These are phyloP conservation scores for Neurospora sp. DNA, from an alignment of 495 filamentous ascomycete genomes.

Conservation along the genomic window DNA sequence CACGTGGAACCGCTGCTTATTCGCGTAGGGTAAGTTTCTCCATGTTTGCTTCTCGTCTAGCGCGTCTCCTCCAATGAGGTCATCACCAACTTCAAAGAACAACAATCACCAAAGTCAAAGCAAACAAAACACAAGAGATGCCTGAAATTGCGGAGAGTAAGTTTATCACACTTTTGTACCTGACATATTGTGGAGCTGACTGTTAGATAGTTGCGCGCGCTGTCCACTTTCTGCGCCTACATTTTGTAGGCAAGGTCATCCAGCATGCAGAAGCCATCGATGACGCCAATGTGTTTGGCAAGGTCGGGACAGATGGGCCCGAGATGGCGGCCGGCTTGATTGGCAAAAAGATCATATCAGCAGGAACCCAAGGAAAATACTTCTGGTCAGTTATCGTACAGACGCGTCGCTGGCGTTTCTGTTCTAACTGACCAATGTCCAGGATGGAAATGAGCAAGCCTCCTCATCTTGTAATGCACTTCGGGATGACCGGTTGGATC, in stretches of 20 bases:
- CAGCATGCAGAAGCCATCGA: conserved; percentile 57
- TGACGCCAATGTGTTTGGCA: conserved; percentile 76
- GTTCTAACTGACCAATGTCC: not conserved
- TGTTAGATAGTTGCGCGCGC: conserved; percentile 59
- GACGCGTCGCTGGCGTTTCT: not conserved
- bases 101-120: not conserved
- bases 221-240: conserved; percentile 69
- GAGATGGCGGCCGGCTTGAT: conserved; percentile 63
- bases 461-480: conserved; percentile 85
- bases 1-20: conserved; percentile 15
- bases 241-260: conserved; percentile 76
- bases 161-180: too few relatives aligned
- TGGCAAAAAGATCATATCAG: conserved; percentile 65
- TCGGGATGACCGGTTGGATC: conserved; percentile 80
- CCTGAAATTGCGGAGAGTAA: conserved; percentile 67
- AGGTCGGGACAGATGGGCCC: conserved; percentile 65
- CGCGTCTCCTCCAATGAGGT: not conserved
- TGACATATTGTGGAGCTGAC: not conserved
- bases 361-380: conserved; percentile 87
- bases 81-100: not conserved
- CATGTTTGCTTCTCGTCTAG: not conserved
- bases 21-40: conserved; percentile 10
- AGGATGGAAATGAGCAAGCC: conserved; percentile 43
- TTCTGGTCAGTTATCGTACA: conserved; percentile 53
- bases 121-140: conserved; percentile 36